phyloP scores from a whole-genome alignment of 1,139 yeast species.

The Scheffersomyces quercinus region DNA sequence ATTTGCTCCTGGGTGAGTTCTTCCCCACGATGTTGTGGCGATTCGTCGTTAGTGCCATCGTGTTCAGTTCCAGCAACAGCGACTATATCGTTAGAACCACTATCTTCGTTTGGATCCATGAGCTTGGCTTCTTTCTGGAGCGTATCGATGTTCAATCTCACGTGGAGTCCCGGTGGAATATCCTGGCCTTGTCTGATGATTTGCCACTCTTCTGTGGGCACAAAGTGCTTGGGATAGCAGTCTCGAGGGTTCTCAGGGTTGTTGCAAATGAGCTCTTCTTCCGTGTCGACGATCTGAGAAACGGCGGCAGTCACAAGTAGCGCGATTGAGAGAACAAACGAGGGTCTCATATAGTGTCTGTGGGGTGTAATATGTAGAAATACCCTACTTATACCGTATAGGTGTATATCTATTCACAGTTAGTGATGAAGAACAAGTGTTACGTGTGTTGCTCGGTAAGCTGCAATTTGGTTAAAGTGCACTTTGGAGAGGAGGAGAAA shows the following conservation, averaged over 20 bases:
- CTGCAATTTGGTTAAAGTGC: too few species aligned
- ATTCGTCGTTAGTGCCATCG: constrained; percentile 13
- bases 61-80: constrained; percentile 14
- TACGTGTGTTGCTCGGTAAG: too few species aligned
- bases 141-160: constrained; percentile 68
- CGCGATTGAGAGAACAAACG: not conserved
- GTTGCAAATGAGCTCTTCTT: constrained; percentile 43
- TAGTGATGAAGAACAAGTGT: not conserved
- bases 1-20: constrained; percentile 11
- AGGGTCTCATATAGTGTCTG: not conserved
- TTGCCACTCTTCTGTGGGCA: constrained; percentile 70
- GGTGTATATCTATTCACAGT: not conserved
- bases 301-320: constrained; percentile 1
- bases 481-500: too few species aligned
- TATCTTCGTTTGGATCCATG: constrained; percentile 26
- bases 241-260: constrained; percentile 44
- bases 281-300: constrained; percentile 10
- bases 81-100: constrained; percentile 11
- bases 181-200: constrained; percentile 64
- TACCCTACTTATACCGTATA: too few species aligned
- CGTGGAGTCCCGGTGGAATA: constrained; percentile 78
- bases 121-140: constrained; percentile 68
- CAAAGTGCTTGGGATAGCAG: constrained; percentile 66
- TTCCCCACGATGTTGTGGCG: constrained; percentile 9
- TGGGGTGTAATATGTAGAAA: not conserved